Evolutionary conservation across 108 stramenopile genomes (phyloP).

Genomic region (Nitzschia putrida): DNA sequence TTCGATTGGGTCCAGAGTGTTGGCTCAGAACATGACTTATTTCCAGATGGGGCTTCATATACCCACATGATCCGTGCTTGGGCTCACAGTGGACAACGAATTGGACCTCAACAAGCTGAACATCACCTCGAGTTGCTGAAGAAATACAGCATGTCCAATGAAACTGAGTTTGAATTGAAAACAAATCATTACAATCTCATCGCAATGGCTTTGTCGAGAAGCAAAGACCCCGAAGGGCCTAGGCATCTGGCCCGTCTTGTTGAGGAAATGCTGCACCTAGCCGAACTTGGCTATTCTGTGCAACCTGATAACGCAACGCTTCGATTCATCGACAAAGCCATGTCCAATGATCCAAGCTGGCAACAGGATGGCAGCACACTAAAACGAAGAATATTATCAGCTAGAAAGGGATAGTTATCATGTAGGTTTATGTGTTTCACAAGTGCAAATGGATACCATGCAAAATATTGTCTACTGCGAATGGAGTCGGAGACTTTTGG

Average conservation of each 20-base stretch:
- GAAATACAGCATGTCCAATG: not conserved
- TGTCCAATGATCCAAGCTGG: not conserved
- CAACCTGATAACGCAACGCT: not conserved
- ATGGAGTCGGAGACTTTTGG: no score
- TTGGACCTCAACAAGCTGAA: not conserved
- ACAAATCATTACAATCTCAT: slow-evolving; percentile 11
- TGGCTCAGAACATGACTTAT: not conserved
- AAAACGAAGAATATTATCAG: no score
- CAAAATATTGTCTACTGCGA: no score
- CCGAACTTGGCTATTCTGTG: not conserved
- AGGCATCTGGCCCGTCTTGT: not conserved
- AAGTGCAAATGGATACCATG: no score
- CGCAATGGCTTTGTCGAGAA: slow-evolving; percentile 11
- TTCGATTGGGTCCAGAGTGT: not conserved
- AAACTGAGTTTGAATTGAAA: not conserved
- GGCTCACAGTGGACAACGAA: slow-evolving; percentile 16
- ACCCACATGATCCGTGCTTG: slow-evolving; percentile 17
- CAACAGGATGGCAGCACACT: no score
- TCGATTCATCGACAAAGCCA: not conserved
- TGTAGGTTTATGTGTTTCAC: no score
- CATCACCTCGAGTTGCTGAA: slow-evolving; percentile 1
- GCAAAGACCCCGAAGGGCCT: not conserved
- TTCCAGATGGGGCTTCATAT: slow-evolving; percentile 6
- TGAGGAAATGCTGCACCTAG: slow-evolving; percentile 3
- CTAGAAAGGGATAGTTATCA: no score